Percentiles rank a stretch among this genome's conserved stretches.
Evolutionary conservation across 306 rosid genomes (phyloP).

Genomic region (Biancaea sappan): DNA sequence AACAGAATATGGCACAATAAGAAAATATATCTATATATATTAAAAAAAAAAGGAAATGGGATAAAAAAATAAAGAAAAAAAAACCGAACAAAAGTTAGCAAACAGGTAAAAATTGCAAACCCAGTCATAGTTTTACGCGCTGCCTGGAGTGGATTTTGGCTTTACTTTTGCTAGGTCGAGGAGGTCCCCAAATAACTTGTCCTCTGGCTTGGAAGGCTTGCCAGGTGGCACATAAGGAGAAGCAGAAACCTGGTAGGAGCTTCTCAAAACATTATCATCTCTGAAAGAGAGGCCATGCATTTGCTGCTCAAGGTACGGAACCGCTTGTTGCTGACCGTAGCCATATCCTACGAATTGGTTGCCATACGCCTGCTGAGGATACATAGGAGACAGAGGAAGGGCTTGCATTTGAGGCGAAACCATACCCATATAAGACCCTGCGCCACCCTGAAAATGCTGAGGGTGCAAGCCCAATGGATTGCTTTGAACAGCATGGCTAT

Average conservation of each 20-base stretch:
- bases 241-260: constrained; percentile 59
- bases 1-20: constrained; percentile 46
- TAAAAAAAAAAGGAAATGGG: not conserved
- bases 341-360: constrained; percentile 73
- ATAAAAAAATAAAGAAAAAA: not conserved
- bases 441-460: constrained; percentile 50
- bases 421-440: constrained; percentile 65
- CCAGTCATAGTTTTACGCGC: constrained; percentile 52
- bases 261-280: constrained; percentile 62
- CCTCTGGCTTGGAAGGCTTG: constrained; percentile 89
- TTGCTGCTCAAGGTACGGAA: constrained; percentile 71
- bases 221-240: constrained; percentile 63
- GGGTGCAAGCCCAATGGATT: constrained; percentile 64
- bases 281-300: constrained; percentile 78
- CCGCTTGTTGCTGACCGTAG: constrained; percentile 66
- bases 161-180: constrained; percentile 87
- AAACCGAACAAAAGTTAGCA: constrained; percentile 35
- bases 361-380: constrained; percentile 84
- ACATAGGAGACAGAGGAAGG: constrained; percentile 48
- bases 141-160: constrained; percentile 69
- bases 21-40: constrained; percentile 27
- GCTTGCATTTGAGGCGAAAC: constrained; percentile 56
- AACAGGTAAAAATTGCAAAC: constrained; percentile 35
- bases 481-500: constrained; percentile 58
- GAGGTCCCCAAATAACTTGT: constrained; percentile 91